phyloP scores from a whole-genome alignment of 2,329 filamentous ascomycete species.

The Alternaria metachromatica region DNA sequence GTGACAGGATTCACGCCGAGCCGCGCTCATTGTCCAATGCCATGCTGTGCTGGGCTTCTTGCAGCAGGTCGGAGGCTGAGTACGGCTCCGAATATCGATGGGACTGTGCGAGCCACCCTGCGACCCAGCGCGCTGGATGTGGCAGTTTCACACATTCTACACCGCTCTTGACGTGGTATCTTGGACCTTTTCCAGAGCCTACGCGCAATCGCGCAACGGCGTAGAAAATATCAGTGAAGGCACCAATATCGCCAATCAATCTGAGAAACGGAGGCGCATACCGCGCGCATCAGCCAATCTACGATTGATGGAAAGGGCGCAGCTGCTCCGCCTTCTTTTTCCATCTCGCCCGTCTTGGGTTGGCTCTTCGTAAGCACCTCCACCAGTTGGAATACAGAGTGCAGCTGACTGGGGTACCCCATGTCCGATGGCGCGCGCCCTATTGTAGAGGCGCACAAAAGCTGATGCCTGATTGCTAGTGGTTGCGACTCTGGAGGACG shows the following conservation, averaged over 20 bases:
- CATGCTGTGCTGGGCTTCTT: neutral
- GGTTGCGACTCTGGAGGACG: neutral
- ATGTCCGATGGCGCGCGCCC: constrained; percentile 35
- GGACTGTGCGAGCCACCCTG: constrained; percentile 16
- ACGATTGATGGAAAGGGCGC: constrained; percentile 31
- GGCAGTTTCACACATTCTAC: constrained; percentile 4
- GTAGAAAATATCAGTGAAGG: neutral
- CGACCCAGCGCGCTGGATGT: constrained; percentile 8
- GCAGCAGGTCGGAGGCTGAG: constrained; percentile 10
- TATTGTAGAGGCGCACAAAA: constrained; percentile 23
- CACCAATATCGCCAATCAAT: neutral
- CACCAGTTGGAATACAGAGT: constrained; percentile 24
- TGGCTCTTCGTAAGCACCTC: constrained; percentile 35
- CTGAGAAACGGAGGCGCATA: neutral
- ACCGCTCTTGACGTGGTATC: constrained; percentile 6
- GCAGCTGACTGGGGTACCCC: constrained; percentile 30
- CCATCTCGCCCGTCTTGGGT: constrained; percentile 27
- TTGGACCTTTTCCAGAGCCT: neutral
- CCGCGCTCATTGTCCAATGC: constrained; percentile 8
- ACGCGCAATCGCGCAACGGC: neutral
- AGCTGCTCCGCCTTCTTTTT: constrained; percentile 36
- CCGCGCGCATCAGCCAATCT: constrained; percentile 10
- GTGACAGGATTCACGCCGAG: constrained; percentile 17
- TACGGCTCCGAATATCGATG: constrained; percentile 18
- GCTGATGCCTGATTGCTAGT: constrained; percentile 26